Base-by-base conservation (phyloP, 768 basidiomycete species). In the Boletus rex-veris region DNA sequence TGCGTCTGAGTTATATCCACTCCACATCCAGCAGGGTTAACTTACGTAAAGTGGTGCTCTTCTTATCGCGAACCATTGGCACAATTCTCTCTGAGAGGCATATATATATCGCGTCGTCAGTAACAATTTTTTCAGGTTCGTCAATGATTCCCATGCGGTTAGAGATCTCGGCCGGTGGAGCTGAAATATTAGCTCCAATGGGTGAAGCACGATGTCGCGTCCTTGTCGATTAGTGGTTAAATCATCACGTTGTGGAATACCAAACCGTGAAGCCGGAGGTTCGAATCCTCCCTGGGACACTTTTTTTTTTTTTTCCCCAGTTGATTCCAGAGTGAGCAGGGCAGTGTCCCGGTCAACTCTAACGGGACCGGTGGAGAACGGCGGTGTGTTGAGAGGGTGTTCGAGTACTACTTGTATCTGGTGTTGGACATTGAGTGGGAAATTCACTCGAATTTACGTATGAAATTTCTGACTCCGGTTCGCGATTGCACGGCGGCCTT, bases 181-280 rank as follows among this genome's bases (percentile, higher is more conserved):
- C 0, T 35, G 33, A 35, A 14, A 35, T 28, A n/a, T n/a, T n/a
- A 28, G 7, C 33, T 3, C 33, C 33, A 12, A 35, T 35, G 33
- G 33, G 10, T 35, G 33, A 35, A 14, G 1, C 0, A 2, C 16
- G 11, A 1, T 18, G 38, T 26, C 5, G 16, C 39, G 73, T 74
- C 72, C 73, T 65, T 69, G 71, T 74, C 71, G 73, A 74, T 73
- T 72, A 74, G 73, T 74, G 73, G 73, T 74, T 72, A 74, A 71
- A 74, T 74, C 73, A 69, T 73, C 70, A 70, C 70, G 69, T 74
- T 72, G 73, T 74, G 73, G 73, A 35, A 31, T 2, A 36, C 55
- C 61, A 62, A 61, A 59, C 72, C 68, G 73, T 69, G 72, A 70
- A 70, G 71, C 65, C 74, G 70, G 63, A 68, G 58, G 73, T 72